Percentiles rank a stretch among this genome's conserved stretches.
Evolutionary conservation across 179 eudicot species (phyloP).

Genomic region (Amaranthus tricolor): DNA sequence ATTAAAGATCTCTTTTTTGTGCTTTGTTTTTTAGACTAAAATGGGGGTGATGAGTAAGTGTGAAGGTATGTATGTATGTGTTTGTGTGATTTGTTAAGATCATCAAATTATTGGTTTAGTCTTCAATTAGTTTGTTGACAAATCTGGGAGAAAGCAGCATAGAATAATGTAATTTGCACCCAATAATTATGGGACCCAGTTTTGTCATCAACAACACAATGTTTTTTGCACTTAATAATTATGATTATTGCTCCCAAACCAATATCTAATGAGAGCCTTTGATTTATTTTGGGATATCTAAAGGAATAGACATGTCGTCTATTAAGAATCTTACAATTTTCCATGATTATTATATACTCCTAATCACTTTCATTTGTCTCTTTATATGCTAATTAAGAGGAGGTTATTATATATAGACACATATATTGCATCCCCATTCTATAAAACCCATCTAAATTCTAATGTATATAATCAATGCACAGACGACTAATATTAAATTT

Average conservation of each 20-base stretch:
- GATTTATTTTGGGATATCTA: slow-evolving; percentile 21
- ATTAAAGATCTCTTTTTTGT: slow-evolving; percentile 8
- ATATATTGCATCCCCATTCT: neutral
- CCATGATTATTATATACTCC: neutral
- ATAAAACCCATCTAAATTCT: neutral
- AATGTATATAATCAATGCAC: no score
- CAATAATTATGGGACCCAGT: slow-evolving; percentile 25
- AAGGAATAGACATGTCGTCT: slow-evolving; percentile 17
- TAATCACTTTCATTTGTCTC: neutral
- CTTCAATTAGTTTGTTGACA: slow-evolving; percentile 40
- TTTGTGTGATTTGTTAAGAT: slow-evolving; percentile 32
- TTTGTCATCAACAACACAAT: slow-evolving; percentile 27
- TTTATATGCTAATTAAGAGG: neutral
- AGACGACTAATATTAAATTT: no score
- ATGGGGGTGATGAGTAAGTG: neutral
- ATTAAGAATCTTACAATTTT: slow-evolving; percentile 5
- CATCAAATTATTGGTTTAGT: slow-evolving; percentile 33
- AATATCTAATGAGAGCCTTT: slow-evolving; percentile 16
- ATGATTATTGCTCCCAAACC: slow-evolving; percentile 26
- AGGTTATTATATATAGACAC: neutral
- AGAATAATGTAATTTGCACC: slow-evolving; percentile 29
- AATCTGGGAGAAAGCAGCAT: slow-evolving; percentile 32
- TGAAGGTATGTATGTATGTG: slow-evolving; percentile 20
- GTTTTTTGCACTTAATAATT: slow-evolving; percentile 14
- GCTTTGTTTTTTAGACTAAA: slow-evolving; percentile 19